Conservation (phyloP, 148 eudicot species). For the Fallopia convolvulus region DNA sequence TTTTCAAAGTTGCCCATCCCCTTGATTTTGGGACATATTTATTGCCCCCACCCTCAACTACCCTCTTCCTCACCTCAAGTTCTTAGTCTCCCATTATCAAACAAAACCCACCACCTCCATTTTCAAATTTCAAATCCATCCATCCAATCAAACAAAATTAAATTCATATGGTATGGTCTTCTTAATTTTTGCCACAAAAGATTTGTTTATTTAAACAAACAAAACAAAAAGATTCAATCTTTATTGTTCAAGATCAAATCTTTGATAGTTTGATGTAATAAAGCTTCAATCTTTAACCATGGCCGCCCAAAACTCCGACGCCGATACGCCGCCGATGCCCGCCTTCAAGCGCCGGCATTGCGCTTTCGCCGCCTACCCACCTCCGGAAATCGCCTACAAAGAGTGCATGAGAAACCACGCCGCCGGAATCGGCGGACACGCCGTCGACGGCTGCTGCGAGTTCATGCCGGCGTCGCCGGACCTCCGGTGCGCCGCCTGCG, state of each 20-base stretch:
- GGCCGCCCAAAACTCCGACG: not conserved
- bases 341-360: conserved; percentile 13
- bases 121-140: conserved; percentile 2
- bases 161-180: not conserved
- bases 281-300: not conserved
- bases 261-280: not conserved
- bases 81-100: not conserved
- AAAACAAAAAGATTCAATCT: not conserved
- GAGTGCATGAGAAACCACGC: conserved; percentile 83
- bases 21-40: not conserved
- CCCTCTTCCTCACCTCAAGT: not conserved
- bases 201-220: not conserved
- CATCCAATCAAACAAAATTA: not conserved
- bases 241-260: too few species aligned
- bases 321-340: not conserved
- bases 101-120: not conserved
- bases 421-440: conserved; percentile 71
- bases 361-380: conserved; percentile 11
- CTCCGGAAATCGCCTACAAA: conserved; percentile 34
- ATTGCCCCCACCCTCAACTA: not conserved
- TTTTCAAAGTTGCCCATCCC: not conserved
- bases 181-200: not conserved
- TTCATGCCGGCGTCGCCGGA: conserved; percentile 50
- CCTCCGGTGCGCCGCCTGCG: conserved; percentile 72
- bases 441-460: conserved; percentile 82